Evolutionary conservation across 108 stramenopile genomes (phyloP).

Genomic region (Pinguiococcus pyrenoidosus): DNA sequence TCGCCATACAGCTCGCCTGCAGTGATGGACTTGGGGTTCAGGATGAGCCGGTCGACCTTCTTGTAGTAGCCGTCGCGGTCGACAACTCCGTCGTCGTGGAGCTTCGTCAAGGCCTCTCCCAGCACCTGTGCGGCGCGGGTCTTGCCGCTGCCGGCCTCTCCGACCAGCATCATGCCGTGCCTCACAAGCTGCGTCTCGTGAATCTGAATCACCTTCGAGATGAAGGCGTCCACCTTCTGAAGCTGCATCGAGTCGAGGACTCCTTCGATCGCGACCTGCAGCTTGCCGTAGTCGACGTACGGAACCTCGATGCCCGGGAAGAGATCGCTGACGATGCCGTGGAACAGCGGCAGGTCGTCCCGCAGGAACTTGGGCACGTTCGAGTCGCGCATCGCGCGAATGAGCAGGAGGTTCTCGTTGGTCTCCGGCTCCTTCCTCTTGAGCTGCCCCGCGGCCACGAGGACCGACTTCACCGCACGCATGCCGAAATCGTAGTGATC

Average conservation of each 20-base stretch:
- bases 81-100: slow-evolving; percentile 22
- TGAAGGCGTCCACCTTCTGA: slow-evolving; percentile 28
- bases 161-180: slow-evolving; percentile 57
- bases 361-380: slow-evolving; percentile 52
- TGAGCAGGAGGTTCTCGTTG: slow-evolving; percentile 46
- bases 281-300: slow-evolving; percentile 45
- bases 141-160: slow-evolving; percentile 47
- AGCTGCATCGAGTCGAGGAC: slow-evolving; percentile 18
- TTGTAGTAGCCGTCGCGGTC: slow-evolving; percentile 46
- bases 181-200: slow-evolving; percentile 54
- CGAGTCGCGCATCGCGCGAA: slow-evolving; percentile 50
- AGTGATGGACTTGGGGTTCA: slow-evolving; percentile 53
- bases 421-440: slow-evolving; percentile 51
- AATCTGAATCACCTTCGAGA: slow-evolving; percentile 48
- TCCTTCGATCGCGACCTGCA: slow-evolving; percentile 37
- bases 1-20: slow-evolving; percentile 49
- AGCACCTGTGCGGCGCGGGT: slow-evolving; percentile 30
- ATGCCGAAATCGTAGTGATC: slow-evolving; percentile 56
- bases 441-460: slow-evolving; percentile 50
- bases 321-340: slow-evolving; percentile 44
- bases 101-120: slow-evolving; percentile 25
- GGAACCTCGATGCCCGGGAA: slow-evolving; percentile 48
- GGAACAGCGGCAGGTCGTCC: slow-evolving; percentile 47
- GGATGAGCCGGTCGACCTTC: slow-evolving; percentile 28
- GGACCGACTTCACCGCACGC: slow-evolving; percentile 51